Percentiles rank a stretch among this genome's conserved stretches.
phyloP scores from a whole-genome alignment of 257 asterid genomes.

The Petunia axillaris region DNA sequence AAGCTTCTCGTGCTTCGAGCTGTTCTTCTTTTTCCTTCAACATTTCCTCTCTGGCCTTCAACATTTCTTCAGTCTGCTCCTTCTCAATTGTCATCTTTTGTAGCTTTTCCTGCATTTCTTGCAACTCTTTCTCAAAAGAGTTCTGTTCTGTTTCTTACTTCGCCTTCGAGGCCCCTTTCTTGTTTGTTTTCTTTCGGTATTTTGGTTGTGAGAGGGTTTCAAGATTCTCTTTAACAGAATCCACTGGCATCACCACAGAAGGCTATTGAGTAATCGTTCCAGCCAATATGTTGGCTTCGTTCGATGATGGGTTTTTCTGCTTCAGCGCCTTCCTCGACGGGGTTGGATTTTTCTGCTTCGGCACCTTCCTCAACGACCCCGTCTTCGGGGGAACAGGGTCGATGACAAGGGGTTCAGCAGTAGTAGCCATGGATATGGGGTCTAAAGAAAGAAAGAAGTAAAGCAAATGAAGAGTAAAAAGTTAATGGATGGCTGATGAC shows the following conservation, averaged over 20 bases:
- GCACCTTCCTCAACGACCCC: slow-evolving; percentile 4
- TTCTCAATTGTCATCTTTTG: slow-evolving; percentile 59
- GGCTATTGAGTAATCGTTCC: slow-evolving; percentile 45
- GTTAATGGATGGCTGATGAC: background rate
- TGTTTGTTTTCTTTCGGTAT: slow-evolving; percentile 50
- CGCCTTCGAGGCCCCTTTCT: slow-evolving; percentile 60
- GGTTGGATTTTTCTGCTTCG: no score
- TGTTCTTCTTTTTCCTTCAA: slow-evolving; percentile 57
- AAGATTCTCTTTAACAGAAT: slow-evolving; percentile 59
- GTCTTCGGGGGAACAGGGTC: slow-evolving; percentile 55
- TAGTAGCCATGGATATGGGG: background rate
- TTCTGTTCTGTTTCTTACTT: slow-evolving; percentile 44
- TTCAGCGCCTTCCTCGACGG: slow-evolving; percentile 58
- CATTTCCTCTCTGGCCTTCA: slow-evolving; percentile 55
- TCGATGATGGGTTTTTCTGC: slow-evolving; percentile 48
- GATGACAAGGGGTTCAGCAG: slow-evolving; percentile 1
- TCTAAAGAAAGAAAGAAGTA: background rate
- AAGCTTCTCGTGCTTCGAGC: slow-evolving; percentile 75
- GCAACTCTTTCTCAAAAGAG: slow-evolving; percentile 70
- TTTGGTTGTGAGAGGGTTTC: slow-evolving; percentile 49
- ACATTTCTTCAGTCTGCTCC: slow-evolving; percentile 49
- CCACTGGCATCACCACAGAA: slow-evolving; percentile 36
- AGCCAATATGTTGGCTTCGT: slow-evolving; percentile 66
- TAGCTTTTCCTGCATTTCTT: slow-evolving; percentile 82
- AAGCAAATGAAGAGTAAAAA: background rate